Base-by-base conservation (phyloP, 225 moss, liverwort and hornwort species). In the Climacium dendroides region DNA sequence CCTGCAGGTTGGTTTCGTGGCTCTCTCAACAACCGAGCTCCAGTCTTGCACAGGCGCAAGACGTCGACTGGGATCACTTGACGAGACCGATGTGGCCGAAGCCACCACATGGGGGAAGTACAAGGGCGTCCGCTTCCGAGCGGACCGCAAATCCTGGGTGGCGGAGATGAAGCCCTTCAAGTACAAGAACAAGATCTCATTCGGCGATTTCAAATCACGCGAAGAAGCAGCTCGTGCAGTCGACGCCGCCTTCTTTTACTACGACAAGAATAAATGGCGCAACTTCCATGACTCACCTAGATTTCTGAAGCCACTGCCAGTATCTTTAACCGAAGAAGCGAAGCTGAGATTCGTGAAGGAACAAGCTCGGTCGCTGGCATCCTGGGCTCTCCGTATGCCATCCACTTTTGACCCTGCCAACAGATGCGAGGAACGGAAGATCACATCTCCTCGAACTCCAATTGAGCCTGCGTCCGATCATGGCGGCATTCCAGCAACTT, bases 111-210 rank as follows among this genome's bases (percentile, higher is more conserved):
- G 78, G 62, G 65, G 59, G 74, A 89, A 82, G 57, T 91, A 59
- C 85, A 85, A 88, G 45, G 91, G 91, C 15, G 87, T 88, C 72
- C 89, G 91, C 85, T 90, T 84, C 85, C 88, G 91, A 17, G 77
- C 87, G 78, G 85, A 90, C 57, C 91, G 89, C 85, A 89, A 82
- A 79, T 87, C 87, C 26, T 91, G 91, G 89, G 87, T 91, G 15
- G 87, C 91, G 43, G 89, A 91, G 80, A 91, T 88, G 81, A 91
- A 88, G 67, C 91, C 89, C n/a, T 87, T 78, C 78, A 90, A 91
- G 87, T 72, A 80, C 41, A 91, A 88, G 88, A 91, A 91, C 79
- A 91, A 91, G 67, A 82, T 87, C 43, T 87, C 91, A 3, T 87
- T 91, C 54, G 88, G 91, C 75, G 89, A 87, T 63, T 91, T 87